Evolutionary conservation across 371 early-diverging fungal genomes (phyloP), one percentile per base, ranked within the genome.

Genomic region (Blastocladiella emersonii): DNA sequence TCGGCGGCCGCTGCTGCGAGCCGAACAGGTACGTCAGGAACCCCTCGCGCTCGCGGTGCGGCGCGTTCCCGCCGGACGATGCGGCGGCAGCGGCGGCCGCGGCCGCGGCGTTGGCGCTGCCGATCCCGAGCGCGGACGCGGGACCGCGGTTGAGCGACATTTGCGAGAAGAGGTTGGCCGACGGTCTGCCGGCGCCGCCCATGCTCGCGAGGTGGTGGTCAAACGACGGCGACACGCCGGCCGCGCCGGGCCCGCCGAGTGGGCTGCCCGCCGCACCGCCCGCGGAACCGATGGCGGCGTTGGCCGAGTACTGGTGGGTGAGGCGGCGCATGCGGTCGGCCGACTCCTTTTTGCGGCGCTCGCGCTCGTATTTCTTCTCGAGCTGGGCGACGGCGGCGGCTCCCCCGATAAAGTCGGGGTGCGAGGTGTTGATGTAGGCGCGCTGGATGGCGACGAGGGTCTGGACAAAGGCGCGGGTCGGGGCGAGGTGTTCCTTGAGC

Each of bases 341-440:
- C 65, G 68, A 57, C 71, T 74, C 51, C 65, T 64, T 64, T 13
- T 30, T 27, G 30, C 30, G 27, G 76, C 74, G 69, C 78, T 81
- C 56, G 56, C 25, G 53, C 82, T 76, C 43, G 81, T 80, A 53
- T 78, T 85, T 84, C 30, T 97, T 96, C 64, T 83, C 86, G 64
- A 97, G 91, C 48, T 92, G 82, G 35, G 93, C 88, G 78, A 93
- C 89, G 13, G 96, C 97, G 72, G 86, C 88, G 78, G 95, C 93
- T 57, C 98, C 98, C 63, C 82, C 89, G 63, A 97, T 78, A 71
- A 99, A 99, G 73, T 99, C 98, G 8, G 98, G 98, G 71, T 99
- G 98, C 13, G 85, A 95, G 1, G 99, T 98, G 80, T 97, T 98
- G 75, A 99, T 90, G 73, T 99, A 99, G 70, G 85, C 81, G 5